Evolutionary conservation across 495 filamentous ascomycete species (phyloP), one percentile per base, ranked within the genome.

Genomic region (Annulohypoxylon stygium): DNA sequence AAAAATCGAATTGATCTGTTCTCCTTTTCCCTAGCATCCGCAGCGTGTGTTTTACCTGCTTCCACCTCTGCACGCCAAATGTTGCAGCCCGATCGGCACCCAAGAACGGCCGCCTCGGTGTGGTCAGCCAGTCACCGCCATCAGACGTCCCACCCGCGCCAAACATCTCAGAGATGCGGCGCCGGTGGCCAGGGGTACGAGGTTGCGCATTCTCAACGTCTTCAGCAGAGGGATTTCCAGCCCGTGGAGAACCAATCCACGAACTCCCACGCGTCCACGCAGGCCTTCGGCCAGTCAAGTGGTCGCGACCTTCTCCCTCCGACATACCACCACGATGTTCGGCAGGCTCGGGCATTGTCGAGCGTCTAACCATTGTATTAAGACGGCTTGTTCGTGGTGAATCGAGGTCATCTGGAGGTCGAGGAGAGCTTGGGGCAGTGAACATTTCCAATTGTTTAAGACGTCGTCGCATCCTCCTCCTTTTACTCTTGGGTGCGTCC

Each of bases 221-320:
- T 43, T 82, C 82, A 0, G 70, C 76, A 79, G 82, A 60, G 78
- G 79, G 30, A 43, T 66, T 72, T 10, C 25, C 85, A 83, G 61
- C 80, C 30, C 77, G 71, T 33, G 53, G 77, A 33, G 72, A 55
- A 23, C 69, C 69, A 73, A 79, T 90, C 90, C 75, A 88, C 81
- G 71, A 89, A 73, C 20, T 88, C 83, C 75, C 91, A 83, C 70
- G 83, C 77, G 76, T 85, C 84, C 67, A 88, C 79, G 57, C 89
- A 14, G 88, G 80, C 59, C 85, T 88, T 57, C 86, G 82, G 61
- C 84, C 85, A 55, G 83, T 85, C 5, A 97, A 80, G 41, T 90
- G 86, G 65, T 95, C 90, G 18, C 93, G 90, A 33, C 94, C 94
- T 78, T 97, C 95, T 65, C 95, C 95, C 77, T 98, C 95, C 14